phyloP scores from a whole-genome alignment of 139 green algal species.

The Coelastrella sp. region DNA sequence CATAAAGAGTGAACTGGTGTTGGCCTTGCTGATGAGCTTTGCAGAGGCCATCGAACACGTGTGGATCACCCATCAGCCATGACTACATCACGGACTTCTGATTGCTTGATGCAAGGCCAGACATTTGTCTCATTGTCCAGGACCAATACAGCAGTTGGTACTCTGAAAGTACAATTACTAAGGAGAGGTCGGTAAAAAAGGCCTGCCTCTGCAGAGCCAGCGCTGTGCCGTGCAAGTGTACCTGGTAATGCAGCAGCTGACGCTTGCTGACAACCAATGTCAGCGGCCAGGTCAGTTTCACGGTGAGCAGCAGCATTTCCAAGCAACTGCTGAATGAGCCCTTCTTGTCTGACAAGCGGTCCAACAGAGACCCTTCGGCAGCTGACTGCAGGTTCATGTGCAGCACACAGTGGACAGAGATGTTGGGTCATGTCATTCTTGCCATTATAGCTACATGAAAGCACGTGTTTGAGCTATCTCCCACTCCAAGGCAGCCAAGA shows the following conservation, averaged over 20 bases:
- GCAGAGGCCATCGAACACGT: no score
- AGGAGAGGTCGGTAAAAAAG: no score
- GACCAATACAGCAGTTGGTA: no score
- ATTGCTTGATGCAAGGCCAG: no score
- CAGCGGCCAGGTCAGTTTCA: conserved; percentile 83
- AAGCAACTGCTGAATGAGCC: conserved; percentile 43
- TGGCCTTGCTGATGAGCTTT: no score
- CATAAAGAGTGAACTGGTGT: background rate
- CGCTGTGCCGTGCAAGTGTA: conserved; percentile 36
- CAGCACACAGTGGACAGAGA: background rate
- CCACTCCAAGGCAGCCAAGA: background rate
- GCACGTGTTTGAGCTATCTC: background rate
- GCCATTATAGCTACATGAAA: background rate
- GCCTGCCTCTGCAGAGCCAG: no score
- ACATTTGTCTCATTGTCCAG: no score
- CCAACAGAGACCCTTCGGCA: background rate
- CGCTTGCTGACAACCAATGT: conserved; percentile 80
- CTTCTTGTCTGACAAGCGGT: background rate
- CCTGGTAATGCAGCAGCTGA: conserved; percentile 90
- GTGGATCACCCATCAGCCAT: no score
- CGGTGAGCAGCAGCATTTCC: conserved; percentile 74
- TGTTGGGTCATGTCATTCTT: background rate
- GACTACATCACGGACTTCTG: no score
- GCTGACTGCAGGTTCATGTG: background rate
- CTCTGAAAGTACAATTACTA: no score